phyloP scores from a whole-genome alignment of 176 grass and related monocot species.

The Carex cristatella region DNA sequence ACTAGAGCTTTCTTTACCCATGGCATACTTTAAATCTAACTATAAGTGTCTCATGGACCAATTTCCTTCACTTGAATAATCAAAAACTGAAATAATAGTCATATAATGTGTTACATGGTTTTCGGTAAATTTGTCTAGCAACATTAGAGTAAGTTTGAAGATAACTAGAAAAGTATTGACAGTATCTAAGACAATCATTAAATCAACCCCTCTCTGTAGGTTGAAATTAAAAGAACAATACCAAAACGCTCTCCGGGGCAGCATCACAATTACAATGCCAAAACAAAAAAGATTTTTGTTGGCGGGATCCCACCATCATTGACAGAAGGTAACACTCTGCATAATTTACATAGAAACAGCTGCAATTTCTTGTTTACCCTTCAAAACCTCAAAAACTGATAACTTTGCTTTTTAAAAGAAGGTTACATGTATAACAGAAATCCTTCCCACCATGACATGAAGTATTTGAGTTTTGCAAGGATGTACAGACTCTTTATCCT shows the following conservation, averaged over 20 bases:
- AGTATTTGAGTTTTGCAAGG: background rate
- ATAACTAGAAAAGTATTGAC: background rate
- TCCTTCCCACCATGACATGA: background rate
- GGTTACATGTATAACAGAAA: background rate
- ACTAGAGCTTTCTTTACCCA: background rate
- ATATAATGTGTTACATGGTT: background rate
- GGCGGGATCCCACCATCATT: slow-evolving; percentile 63
- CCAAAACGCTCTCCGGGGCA: slow-evolving; percentile 56
- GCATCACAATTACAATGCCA: slow-evolving; percentile 54
- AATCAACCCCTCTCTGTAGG: slow-evolving; percentile 36
- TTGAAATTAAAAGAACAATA: slow-evolving; percentile 96
- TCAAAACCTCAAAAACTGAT: background rate
- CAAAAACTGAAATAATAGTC: background rate
- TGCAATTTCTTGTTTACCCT: background rate
- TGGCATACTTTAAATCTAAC: background rate
- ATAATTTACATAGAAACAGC: background rate
- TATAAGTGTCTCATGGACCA: background rate
- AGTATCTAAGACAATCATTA: background rate
- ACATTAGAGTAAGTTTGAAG: background rate
- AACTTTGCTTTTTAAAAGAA: background rate
- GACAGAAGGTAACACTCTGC: slow-evolving; percentile 57
- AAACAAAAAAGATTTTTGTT: slow-evolving; percentile 94
- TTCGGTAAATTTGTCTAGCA: background rate
- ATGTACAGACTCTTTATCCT: background rate
- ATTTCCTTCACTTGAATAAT: background rate